Base-by-base conservation (phyloP, 768 basidiomycete genomes). In the Neoboletus magnificus region DNA sequence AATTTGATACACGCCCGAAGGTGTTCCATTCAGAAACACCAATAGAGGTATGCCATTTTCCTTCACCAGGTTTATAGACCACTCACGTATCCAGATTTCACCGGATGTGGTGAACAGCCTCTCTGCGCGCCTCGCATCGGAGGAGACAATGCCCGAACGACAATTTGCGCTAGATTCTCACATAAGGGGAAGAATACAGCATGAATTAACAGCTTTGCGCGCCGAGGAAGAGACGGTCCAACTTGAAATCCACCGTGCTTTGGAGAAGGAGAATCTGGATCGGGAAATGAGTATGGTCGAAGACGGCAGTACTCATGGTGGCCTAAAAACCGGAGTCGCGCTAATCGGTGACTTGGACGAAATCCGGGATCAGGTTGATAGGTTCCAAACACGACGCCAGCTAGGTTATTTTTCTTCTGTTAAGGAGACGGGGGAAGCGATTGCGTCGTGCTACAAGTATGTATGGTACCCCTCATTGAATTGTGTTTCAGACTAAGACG, bases 241-340 rank as follows among this genome's bases (percentile, higher is more conserved):
- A 41, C 74, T 77, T 45, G 82, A 91, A 73, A 92, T 95, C 33
- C 87, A 90, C 64, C 75, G 69, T 32, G 90, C 89, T 2, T 76
- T 95, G 46, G 89, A 94, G 76, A 87, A 85, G 74, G 92, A 94
- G 75, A 95, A 94, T 72, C 70, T 94, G 48, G 89, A 93, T 70
- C 79, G 81, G 54, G 91, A 93, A 72, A 79, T 76, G 61, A 69
- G 71, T 27, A 77, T 80, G 76, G 77, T 78, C 16, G 81, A 79
- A 35, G 76, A 71, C 35, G 74, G 58, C 30, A 57, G 66, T 10
- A 63, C 73, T 30, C 79, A 77, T 20, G 76, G 73, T 22, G 68
- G 76, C 29, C 65, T 84, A 42, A 83, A 78, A 66, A 85, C 80
- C 61, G 87, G 84, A 55, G 76, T 82, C 8, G 76, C 79, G 3